These are phyloP conservation scores for Clavispora santaluciae DNA, from an alignment of 805 yeast genomes.

Conservation along the genomic window DNA sequence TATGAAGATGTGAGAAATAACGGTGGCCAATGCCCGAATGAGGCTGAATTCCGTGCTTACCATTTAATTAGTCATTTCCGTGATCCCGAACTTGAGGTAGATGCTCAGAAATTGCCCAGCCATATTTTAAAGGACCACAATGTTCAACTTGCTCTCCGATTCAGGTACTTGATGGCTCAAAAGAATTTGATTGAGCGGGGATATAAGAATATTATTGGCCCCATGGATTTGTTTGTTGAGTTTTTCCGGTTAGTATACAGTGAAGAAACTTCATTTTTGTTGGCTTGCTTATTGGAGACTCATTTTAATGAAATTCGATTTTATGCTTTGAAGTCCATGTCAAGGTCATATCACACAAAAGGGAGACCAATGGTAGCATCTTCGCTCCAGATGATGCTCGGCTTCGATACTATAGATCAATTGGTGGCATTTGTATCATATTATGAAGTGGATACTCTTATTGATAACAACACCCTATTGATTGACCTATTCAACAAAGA, in stretches of 20 bases:
- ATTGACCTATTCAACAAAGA: constrained; percentile 41
- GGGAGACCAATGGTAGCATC: constrained; percentile 59
- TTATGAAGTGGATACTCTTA: constrained; percentile 49
- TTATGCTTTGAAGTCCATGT: constrained; percentile 63
- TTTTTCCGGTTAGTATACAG: constrained; percentile 57
- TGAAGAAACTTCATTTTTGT: constrained; percentile 52
- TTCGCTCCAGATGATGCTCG: constrained; percentile 47
- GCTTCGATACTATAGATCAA: constrained; percentile 60
- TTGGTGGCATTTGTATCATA: constrained; percentile 54
- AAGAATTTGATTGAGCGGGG: constrained; percentile 57
- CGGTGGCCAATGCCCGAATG: constrained; percentile 71
- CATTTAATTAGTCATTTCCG: constrained; percentile 71
- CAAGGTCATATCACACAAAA: constrained; percentile 62
- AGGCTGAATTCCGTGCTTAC: constrained; percentile 91
- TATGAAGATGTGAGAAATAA: constrained; percentile 72
- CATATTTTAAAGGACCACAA: constrained; percentile 46
- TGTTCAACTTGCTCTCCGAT: constrained; percentile 67
- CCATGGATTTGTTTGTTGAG: constrained; percentile 53
- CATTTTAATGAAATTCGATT: constrained; percentile 77
- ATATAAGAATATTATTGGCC: constrained; percentile 45
- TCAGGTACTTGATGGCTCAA: constrained; percentile 63
- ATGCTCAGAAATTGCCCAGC: constrained; percentile 61
- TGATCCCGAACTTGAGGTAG: constrained; percentile 82
- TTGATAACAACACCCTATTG: constrained; percentile 22
- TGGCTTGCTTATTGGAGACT: constrained; percentile 72